Conservation (phyloP, 192 early-diverging fungal species). For the Coemansia interrupta region DNA sequence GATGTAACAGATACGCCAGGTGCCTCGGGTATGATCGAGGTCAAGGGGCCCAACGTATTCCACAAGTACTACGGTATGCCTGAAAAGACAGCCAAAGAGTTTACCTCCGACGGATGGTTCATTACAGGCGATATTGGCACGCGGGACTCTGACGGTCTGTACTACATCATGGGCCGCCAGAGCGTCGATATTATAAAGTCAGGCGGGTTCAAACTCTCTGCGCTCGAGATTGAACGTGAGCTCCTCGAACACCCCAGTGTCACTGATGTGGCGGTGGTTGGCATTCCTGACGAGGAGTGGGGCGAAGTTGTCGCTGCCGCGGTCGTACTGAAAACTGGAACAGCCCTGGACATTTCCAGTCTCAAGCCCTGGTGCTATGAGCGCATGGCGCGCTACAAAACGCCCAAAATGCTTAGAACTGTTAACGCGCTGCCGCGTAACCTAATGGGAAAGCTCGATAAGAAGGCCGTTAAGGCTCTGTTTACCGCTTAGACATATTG, state of each 20-base stretch:
- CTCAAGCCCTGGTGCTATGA: conserved; percentile 57
- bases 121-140: conserved; percentile 76
- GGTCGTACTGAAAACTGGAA: conserved; percentile 47
- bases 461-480: conserved; percentile 63
- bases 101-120: conserved; percentile 75
- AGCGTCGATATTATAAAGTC: conserved; percentile 86
- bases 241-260: conserved; percentile 62
- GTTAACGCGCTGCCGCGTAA: conserved; percentile 70
- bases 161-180: conserved; percentile 73
- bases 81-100: conserved; percentile 68
- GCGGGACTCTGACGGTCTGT: conserved; percentile 56
- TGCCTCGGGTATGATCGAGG: conserved; percentile 65
- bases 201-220: conserved; percentile 83
- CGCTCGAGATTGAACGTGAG: conserved; percentile 81
- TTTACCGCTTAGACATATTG: conserved; percentile 34
- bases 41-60: conserved; percentile 74
- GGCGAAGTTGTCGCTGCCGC: conserved; percentile 73
- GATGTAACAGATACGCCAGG: conserved; percentile 55
- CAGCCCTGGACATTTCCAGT: conserved; percentile 19
- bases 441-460: conserved; percentile 86
- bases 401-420: conserved; percentile 57
- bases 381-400: conserved; percentile 72
- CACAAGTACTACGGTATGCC: conserved; percentile 69
- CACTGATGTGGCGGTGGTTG: conserved; percentile 69
- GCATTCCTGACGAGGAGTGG: conserved; percentile 70